A percentile compares a stretch with the other conserved stretches of the same genome.
These are phyloP conservation scores for Mortierella antarctica DNA, from an alignment of 192 early-diverging fungal species.

Conservation along the genomic window DNA sequence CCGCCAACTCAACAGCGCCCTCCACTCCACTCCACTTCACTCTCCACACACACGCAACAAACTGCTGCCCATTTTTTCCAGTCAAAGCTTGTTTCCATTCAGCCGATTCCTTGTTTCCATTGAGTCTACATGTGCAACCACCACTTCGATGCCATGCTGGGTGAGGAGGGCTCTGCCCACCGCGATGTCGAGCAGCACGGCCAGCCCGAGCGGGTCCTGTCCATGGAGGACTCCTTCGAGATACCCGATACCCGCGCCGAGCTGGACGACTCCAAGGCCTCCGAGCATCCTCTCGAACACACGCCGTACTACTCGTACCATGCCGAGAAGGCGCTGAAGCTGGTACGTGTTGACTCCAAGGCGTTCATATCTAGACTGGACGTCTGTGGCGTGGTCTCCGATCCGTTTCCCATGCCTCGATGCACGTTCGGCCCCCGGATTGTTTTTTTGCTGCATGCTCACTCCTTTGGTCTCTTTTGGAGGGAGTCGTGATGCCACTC, in stretches of 20 bases:
- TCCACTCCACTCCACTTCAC: constrained; percentile 9
- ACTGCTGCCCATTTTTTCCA: constrained; percentile 11
- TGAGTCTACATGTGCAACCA: constrained; percentile 44
- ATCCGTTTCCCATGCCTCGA: neutral
- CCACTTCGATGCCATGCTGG: constrained; percentile 31
- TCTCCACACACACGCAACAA: neutral
- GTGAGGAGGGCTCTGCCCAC: constrained; percentile 18
- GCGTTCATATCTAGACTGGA: neutral
- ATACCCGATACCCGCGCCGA: constrained; percentile 37
- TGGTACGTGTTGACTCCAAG: constrained; percentile 19
- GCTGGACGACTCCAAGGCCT: constrained; percentile 28
- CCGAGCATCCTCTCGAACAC: constrained; percentile 29
- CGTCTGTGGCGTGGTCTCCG: neutral
- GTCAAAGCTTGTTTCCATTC: neutral
- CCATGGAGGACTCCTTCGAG: constrained; percentile 50
- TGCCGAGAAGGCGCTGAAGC: constrained; percentile 44
- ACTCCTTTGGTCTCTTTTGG: no score
- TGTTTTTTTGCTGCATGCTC: neutral
- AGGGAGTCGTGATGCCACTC: neutral
- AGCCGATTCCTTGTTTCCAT: neutral
- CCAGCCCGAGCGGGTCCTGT: neutral
- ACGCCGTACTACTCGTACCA: constrained; percentile 53
- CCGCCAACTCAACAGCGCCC: neutral
- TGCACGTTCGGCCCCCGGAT: neutral
- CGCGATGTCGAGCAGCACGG: constrained; percentile 12